phyloP scores from a whole-genome alignment of 257 asterid genomes.

The Petunia secreta region DNA sequence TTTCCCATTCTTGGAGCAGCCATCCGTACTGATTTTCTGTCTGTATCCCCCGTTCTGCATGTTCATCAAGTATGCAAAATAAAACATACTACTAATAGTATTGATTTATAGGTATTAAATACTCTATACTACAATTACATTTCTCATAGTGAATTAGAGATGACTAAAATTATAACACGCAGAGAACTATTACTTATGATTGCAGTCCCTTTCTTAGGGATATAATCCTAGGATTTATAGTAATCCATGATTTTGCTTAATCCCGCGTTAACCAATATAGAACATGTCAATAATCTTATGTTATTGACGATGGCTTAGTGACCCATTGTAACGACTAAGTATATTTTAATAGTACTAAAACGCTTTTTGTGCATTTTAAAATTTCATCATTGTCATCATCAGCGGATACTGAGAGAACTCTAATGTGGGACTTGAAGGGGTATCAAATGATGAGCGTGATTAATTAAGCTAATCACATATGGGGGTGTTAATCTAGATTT shows the following conservation, averaged over 20 bases:
- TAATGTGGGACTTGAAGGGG: too few species aligned
- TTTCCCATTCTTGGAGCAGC: constrained; percentile 85
- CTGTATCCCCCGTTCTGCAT: constrained; percentile 48
- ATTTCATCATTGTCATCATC: too few species aligned
- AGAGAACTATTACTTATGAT: background rate
- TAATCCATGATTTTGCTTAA: background rate
- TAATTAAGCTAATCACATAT: too few species aligned
- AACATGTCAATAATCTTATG: too few species aligned
- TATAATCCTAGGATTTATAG: background rate
- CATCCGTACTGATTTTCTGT: constrained; percentile 44
- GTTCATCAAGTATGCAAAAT: background rate
- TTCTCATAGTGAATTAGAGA: background rate
- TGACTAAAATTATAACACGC: background rate
- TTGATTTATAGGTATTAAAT: background rate
- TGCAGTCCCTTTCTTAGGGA: background rate
- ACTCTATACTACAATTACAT: background rate
- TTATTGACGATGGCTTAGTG: too few species aligned
- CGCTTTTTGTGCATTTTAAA: too few species aligned
- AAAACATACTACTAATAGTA: background rate
- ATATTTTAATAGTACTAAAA: too few species aligned
- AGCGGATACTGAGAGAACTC: too few species aligned
- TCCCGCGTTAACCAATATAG: too few species aligned
- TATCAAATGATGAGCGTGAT: too few species aligned
- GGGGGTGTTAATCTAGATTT: too few species aligned
- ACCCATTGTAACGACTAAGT: too few species aligned